phyloP scores from a whole-genome alignment of 306 rosid species.

The Hippophae gyantsensis region DNA sequence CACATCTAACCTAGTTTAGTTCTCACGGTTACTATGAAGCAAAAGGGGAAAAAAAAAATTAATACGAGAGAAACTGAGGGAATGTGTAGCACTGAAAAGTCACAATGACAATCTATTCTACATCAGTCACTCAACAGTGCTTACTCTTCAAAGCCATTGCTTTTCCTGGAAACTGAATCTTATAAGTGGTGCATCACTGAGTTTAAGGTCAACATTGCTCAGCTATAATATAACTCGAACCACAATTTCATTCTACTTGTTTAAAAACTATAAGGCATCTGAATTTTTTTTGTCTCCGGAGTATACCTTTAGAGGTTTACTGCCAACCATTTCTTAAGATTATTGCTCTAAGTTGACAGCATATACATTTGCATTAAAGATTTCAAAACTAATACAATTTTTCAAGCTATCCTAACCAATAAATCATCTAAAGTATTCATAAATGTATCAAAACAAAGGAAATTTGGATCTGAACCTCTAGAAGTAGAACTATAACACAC shows the following conservation, averaged over 20 bases:
- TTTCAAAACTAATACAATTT: neutral
- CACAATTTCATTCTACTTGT: neutral
- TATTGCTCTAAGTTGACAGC: no score
- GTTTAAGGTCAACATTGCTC: neutral
- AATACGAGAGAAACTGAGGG: neutral
- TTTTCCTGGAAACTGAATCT: neutral
- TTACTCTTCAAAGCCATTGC: no score
- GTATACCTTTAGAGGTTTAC: no score
- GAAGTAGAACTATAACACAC: slow-evolving; percentile 71
- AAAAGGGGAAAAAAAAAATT: neutral
- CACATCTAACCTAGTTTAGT: slow-evolving; percentile 3
- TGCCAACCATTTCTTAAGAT: no score
- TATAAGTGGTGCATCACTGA: neutral
- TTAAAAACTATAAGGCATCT: neutral
- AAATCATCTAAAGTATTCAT: neutral
- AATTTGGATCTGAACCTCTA: slow-evolving; percentile 40
- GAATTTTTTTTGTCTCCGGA: no score
- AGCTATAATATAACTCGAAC: neutral
- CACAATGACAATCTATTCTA: no score
- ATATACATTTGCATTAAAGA: neutral
- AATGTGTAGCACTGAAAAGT: no score
- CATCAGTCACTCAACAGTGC: no score
- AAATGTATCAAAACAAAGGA: slow-evolving; percentile 4
- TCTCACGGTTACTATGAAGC: neutral
- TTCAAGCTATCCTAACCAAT: neutral